Evolutionary conservation across 257 asterid genomes (phyloP).

Genomic region (Nicotiana sylvestris): DNA sequence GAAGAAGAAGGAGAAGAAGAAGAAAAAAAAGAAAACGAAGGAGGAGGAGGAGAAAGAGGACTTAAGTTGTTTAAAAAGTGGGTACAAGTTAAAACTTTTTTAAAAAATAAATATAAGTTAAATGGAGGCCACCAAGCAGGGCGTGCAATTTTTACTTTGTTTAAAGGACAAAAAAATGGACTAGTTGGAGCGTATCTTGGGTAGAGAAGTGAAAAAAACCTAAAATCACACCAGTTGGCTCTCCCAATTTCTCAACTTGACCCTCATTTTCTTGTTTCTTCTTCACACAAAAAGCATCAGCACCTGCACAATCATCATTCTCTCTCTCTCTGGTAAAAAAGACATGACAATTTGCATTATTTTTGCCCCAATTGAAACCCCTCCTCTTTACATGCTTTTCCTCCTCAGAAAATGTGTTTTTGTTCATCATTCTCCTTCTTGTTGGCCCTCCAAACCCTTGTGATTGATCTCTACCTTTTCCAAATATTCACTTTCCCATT

Average conservation of each 20-base stretch:
- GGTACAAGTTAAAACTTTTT: too few species aligned
- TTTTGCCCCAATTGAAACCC: not conserved
- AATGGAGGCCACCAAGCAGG: too few species aligned
- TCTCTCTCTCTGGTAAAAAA: not conserved
- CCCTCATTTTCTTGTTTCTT: not conserved
- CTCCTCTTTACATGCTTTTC: conserved; percentile 22
- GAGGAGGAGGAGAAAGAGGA: too few species aligned
- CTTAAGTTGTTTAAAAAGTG: too few species aligned
- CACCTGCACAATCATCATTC: not conserved
- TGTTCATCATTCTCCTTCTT: conserved; percentile 21
- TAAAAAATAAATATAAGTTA: too few species aligned
- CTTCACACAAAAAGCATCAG: conserved; percentile 3
- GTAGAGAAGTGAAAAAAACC: not conserved
- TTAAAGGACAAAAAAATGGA: not conserved
- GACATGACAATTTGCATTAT: conserved; percentile 7
- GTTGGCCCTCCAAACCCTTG: conserved; percentile 22
- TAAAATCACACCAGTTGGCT: conserved; percentile 12
- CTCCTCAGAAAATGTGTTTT: conserved; percentile 30
- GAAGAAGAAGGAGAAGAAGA: too few species aligned
- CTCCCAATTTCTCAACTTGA: not conserved
- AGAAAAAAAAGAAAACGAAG: too few species aligned
- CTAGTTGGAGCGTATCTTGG: not conserved
- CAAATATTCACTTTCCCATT: not conserved
- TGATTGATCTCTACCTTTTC: conserved; percentile 3
- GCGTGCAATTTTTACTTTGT: too few species aligned